A percentile compares a stretch with the other conserved stretches of the same genome.
Evolutionary conservation across 371 early-diverging fungal genomes (phyloP).

Genomic region (Gilbertella persicaria): DNA sequence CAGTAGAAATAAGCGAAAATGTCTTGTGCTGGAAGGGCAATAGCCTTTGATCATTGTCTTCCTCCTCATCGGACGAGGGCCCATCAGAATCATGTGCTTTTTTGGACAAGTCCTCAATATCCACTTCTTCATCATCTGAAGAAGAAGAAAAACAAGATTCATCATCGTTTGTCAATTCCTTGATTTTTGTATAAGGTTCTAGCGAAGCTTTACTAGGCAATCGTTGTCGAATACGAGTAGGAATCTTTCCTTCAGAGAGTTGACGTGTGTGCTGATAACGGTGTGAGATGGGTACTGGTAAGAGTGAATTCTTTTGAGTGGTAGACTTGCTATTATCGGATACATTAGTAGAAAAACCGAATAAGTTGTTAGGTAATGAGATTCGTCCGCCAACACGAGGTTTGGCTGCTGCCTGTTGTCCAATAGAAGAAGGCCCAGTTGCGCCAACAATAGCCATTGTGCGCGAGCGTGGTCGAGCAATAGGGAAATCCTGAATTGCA

Average conservation of each 20-base stretch:
- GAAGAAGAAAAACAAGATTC: slow-evolving; percentile 29
- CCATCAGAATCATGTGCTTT: neutral
- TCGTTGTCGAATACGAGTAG: slow-evolving; percentile 34
- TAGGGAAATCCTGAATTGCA: slow-evolving; percentile 2
- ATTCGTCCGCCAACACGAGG: slow-evolving; percentile 10
- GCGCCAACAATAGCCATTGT: slow-evolving; percentile 16
- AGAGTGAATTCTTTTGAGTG: slow-evolving; percentile 11
- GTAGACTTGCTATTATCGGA: neutral
- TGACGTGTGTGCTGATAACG: slow-evolving; percentile 8
- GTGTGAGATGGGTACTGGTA: slow-evolving; percentile 19
- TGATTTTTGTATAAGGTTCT: slow-evolving; percentile 61
- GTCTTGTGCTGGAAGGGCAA: slow-evolving; percentile 31
- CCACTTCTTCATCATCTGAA: slow-evolving; percentile 44
- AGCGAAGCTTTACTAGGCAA: slow-evolving; percentile 52
- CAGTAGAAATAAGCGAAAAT: slow-evolving; percentile 59
- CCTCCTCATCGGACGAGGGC: neutral
- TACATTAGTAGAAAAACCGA: neutral
- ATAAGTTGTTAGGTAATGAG: slow-evolving; percentile 4
- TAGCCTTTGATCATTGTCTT: neutral
- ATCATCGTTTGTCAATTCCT: slow-evolving; percentile 55
- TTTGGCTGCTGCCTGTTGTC: neutral
- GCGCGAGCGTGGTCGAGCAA: slow-evolving; percentile 14
- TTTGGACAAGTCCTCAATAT: neutral
- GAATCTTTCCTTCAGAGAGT: slow-evolving; percentile 17
- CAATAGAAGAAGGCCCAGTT: neutral